Evolutionary conservation across 176 grass and related monocot species (phyloP), one percentile per base, ranked within the genome.

Genomic region (Zoysia pacifica): DNA sequence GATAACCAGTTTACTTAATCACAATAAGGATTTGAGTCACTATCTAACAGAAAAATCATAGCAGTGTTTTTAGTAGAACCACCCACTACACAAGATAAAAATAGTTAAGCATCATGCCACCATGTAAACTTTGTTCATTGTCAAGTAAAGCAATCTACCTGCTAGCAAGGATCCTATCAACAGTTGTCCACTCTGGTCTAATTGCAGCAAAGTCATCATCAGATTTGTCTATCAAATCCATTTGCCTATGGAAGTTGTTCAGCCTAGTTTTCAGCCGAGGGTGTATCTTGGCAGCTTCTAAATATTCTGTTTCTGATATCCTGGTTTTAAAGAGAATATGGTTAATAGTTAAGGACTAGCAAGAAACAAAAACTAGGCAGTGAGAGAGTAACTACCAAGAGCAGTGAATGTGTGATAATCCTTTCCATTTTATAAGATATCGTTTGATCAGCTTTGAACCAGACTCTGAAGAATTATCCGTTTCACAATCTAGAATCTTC

Each of bases 361-460:
- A 49, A 81, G 60, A 55, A 87, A 81, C n/a, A 68, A 79, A 9
- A 55, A 73, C 65, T 78, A 51, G 70, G 38, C 2, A 63, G 11
- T 37, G n/a, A n/a, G 35, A 40, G 49, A 46, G 66, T 48, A 84
- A 87, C n/a, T 93, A 99, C 97, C 97, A 99, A 79, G 82, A 84
- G 81, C 93, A 99, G 54, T 99, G 97, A 77, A 99, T 86, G 79
- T 91, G 46, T 48, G 97, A 95, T 63, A 99, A 76, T 79, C 97
- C 97, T 78, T 99, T 99, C 97, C 97, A 99, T 74, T 99, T 99
- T 54, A 99, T 94, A 73, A 99, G 90, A 84, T 99, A 99, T 79
- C 79, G 86, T 48, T 87, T 93, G 48, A 46, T 84, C 51, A 89
- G 83, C 69, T 86, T 99, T 48, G 84, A 75, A 74, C 64, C 79